Conservation (phyloP, 192 early-diverging fungal genomes). For the Mortierella antarctica region DNA sequence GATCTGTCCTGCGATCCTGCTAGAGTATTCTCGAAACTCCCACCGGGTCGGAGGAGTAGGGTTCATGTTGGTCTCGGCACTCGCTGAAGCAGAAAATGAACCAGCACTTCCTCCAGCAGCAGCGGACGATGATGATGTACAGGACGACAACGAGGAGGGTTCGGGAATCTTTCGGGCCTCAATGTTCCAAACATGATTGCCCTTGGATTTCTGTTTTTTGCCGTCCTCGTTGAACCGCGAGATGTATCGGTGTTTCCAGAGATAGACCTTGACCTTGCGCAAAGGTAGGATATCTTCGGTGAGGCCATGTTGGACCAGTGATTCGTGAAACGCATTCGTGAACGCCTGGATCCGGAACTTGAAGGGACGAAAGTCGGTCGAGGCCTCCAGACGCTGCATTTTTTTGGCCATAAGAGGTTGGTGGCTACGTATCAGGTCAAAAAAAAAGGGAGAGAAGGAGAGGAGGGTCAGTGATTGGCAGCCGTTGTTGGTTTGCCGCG, state of each 20-base stretch:
- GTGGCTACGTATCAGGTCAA: constrained; percentile 54
- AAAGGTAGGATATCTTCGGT: constrained; percentile 72
- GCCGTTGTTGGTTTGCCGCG: too few species aligned
- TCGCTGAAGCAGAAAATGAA: not conserved
- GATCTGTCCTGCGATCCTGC: constrained; percentile 72
- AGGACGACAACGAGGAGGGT: not conserved
- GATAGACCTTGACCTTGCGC: constrained; percentile 76
- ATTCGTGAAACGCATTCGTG: constrained; percentile 79
- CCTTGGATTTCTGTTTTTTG: constrained; percentile 83
- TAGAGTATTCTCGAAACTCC: constrained; percentile 79
- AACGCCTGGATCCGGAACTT: constrained; percentile 86
- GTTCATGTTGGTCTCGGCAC: not conserved
- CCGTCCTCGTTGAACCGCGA: constrained; percentile 86
- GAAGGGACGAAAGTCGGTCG: constrained; percentile 79
- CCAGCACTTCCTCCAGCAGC: not conserved
- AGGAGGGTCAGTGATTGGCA: too few species aligned
- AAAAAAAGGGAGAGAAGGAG: too few species aligned
- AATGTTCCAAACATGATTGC: constrained; percentile 84
- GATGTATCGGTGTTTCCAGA: constrained; percentile 79
- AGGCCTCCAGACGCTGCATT: constrained; percentile 76
- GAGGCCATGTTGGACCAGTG: constrained; percentile 68
- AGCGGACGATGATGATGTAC: constrained; percentile 33
- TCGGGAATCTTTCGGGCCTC: constrained; percentile 76
- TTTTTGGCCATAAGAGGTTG: constrained; percentile 84
- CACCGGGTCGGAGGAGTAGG: constrained; percentile 52